A percentile compares a stretch with the other conserved stretches of the same genome.
These are phyloP conservation scores for Hypoxylon sp. DNA, from an alignment of 2,329 filamentous ascomycete species.

Conservation along the genomic window DNA sequence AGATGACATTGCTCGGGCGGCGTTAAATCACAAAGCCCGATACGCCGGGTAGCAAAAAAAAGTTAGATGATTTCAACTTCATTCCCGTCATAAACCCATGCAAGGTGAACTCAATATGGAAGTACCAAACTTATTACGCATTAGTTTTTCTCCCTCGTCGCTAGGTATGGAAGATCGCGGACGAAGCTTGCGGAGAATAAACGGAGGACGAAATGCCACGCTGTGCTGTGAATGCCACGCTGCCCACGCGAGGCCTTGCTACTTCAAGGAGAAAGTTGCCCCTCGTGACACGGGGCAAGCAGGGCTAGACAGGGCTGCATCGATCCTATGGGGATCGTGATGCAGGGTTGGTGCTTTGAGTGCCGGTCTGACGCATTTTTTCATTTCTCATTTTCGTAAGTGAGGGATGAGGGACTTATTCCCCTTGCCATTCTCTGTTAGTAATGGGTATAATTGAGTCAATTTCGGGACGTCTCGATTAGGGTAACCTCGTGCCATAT, in stretches of 20 bases:
- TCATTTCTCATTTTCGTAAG: conserved; percentile 6
- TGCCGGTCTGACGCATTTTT: conserved; percentile 10
- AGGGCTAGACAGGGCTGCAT: conserved; percentile 44
- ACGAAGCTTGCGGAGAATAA: conserved; percentile 12
- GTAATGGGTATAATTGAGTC: conserved; percentile 23
- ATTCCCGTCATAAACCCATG: conserved; percentile 18
- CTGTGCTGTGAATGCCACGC: conserved; percentile 7
- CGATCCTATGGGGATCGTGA: conserved; percentile 32
- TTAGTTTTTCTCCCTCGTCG: background rate
- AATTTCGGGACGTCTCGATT: conserved; percentile 22
- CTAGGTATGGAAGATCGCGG: conserved; percentile 17
- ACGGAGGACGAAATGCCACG: conserved; percentile 16
- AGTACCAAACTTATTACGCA: background rate
- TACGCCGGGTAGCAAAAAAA: conserved; percentile 7
- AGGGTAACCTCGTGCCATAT: conserved; percentile 20
- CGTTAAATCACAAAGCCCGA: conserved; percentile 37
- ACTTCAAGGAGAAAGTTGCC: conserved; percentile 13
- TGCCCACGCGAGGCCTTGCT: conserved; percentile 26
- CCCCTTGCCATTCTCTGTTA: conserved; percentile 8
- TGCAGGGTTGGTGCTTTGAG: conserved; percentile 20
- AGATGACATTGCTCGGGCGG: conserved; percentile 18
- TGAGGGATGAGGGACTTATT: conserved; percentile 40
- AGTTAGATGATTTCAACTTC: background rate
- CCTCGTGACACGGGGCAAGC: conserved; percentile 30
- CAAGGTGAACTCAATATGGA: conserved; percentile 4